phyloP scores from a whole-genome alignment of 257 asterid genomes.

The Gentiana straminea region DNA sequence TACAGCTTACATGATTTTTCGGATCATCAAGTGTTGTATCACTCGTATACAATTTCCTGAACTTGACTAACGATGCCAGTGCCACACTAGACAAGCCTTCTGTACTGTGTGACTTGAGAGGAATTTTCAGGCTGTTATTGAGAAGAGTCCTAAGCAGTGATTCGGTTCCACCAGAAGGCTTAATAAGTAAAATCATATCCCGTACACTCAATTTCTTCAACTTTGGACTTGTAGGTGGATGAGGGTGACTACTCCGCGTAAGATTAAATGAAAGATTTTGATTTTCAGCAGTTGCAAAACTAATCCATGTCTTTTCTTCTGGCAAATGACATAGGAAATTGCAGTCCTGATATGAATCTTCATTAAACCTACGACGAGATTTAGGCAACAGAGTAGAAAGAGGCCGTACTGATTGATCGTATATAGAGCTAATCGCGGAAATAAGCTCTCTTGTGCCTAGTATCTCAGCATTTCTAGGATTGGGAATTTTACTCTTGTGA shows the following conservation, averaged over 20 bases:
- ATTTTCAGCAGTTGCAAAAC: constrained; percentile 23
- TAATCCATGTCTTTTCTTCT: constrained; percentile 15
- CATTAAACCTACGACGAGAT: constrained; percentile 19
- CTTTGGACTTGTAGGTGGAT: constrained; percentile 16
- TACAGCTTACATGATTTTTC: constrained; percentile 17
- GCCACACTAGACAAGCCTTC: constrained; percentile 14
- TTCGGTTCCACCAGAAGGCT: constrained; percentile 17
- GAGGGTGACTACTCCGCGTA: constrained; percentile 19
- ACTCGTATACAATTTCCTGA: constrained; percentile 34
- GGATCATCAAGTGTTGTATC: constrained; percentile 21
- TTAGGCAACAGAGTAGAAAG: constrained; percentile 42
- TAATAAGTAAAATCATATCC: constrained; percentile 23
- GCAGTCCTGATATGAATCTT: constrained; percentile 20
- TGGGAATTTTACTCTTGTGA: constrained; percentile 22
- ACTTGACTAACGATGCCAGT: constrained; percentile 13
- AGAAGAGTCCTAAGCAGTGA: constrained; percentile 29
- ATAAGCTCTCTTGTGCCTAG: constrained; percentile 58
- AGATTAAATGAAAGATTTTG: constrained; percentile 19
- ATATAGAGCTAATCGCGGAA: constrained; percentile 52
- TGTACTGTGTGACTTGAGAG: constrained; percentile 13
- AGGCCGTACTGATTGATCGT: constrained; percentile 48
- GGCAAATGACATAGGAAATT: constrained; percentile 21
- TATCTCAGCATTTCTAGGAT: constrained; percentile 30
- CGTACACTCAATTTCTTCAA: constrained; percentile 20
- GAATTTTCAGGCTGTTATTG: constrained; percentile 17